Evolutionary conservation across 2,329 filamentous ascomycete species (phyloP), one percentile per base, ranked within the genome.

Genomic region (Neonectria magnoliae): DNA sequence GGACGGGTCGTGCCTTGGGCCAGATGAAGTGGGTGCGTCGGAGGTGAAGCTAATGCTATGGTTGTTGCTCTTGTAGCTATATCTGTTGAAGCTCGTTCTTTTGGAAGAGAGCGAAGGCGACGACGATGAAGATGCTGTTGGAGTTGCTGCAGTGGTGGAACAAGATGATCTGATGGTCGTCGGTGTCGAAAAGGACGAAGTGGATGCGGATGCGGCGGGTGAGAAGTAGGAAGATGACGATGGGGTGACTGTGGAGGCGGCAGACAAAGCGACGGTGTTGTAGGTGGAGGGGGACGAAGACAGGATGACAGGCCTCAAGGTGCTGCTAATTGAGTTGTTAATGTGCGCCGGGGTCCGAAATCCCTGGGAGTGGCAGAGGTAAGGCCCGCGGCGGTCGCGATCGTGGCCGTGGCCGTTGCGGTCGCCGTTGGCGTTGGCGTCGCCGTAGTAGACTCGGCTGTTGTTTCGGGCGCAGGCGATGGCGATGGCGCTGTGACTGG

Each of bases 11-110:
- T 56, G 51, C 44, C 20, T 45, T 48, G 47, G 22, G 48, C 38
- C 54, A 50, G 57, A 22, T 44, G 62, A 64, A 52, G 57, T 54
- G 31, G 62, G 54, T 61, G 68, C 62, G 69, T 50, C 93, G 62
- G 60, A 68, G 68, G 29, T 67, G 66, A 66, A 54, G 58, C 56
- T 62, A 56, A 57, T 57, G 62, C 38, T 42, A 5, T 27, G 64
- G 64, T 57, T 57, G 56, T 54, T 72, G 61, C 54, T 62, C 60
- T 58, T 60, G 44, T 52, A 57, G 59, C 55, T 58, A 44, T 57
- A 58, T 29, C 57, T 65, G 52, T 69, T 67, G 62, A 66, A 68
- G 57, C 61, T 68, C 48, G 65, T 66, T 61, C 66, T 71, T 51
- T 65, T 64, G 9, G 57, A 67, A 58, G 54, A 36, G 57, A 61